Conservation (phyloP, 352 stramenopile species). For the Phytophthora niederhauseri region DNA sequence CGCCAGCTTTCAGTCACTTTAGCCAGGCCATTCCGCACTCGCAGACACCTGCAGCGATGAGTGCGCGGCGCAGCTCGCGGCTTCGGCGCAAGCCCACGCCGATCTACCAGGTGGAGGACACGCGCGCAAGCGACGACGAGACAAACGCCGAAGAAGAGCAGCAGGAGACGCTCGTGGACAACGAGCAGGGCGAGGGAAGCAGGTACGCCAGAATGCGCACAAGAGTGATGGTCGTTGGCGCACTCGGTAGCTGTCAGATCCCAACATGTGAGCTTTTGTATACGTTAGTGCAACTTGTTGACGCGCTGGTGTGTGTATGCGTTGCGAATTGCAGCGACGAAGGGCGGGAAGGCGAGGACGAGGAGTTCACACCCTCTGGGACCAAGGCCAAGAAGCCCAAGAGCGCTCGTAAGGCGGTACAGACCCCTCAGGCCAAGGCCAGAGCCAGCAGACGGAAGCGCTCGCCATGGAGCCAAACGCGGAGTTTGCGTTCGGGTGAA, state of each 20-base stretch:
- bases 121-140: slow-evolving; percentile 33
- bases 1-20: slow-evolving; percentile 9
- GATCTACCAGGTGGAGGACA: slow-evolving; percentile 77
- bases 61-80: slow-evolving; percentile 60
- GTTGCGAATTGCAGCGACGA: slow-evolving; percentile 26
- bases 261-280: slow-evolving; percentile 19
- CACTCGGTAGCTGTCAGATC: not conserved
- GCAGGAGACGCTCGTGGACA: slow-evolving; percentile 19
- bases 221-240: slow-evolving; percentile 31
- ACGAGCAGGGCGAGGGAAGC: slow-evolving; percentile 27
- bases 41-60: slow-evolving; percentile 31
- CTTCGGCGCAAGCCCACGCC: slow-evolving; percentile 66
- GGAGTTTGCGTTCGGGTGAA: slow-evolving; percentile 15
- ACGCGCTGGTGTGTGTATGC: not conserved
- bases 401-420: slow-evolving; percentile 21
- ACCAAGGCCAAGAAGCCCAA: slow-evolving; percentile 25
- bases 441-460: slow-evolving; percentile 32
- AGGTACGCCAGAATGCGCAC: slow-evolving; percentile 35
- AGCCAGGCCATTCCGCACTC: slow-evolving; percentile 20
- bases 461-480: slow-evolving; percentile 42
- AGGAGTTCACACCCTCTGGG: slow-evolving; percentile 38
- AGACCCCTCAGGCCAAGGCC: slow-evolving; percentile 19
- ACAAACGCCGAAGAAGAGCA: slow-evolving; percentile 23
- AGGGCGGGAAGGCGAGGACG: slow-evolving; percentile 34
- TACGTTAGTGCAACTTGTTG: slow-evolving; percentile 17